These are phyloP conservation scores for Juncus inflexus DNA, from an alignment of 176 grass and related monocot species.

Conservation along the genomic window DNA sequence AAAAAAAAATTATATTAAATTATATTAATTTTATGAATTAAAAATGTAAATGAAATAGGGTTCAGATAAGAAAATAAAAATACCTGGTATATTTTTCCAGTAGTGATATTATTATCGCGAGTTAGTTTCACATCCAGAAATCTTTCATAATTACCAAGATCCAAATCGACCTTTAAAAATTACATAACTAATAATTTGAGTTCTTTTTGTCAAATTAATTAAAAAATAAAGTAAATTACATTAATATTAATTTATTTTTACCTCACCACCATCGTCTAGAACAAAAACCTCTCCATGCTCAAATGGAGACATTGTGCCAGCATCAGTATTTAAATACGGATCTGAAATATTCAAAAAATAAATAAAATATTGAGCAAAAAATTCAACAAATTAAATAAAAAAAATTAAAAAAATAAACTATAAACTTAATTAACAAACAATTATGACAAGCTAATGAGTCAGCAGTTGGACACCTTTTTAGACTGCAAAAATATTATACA, in stretches of 20 bases:
- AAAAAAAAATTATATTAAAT: not conserved
- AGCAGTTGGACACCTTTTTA: conserved; percentile 1
- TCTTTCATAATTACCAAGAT: conserved; percentile 97
- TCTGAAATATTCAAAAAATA: conserved; percentile 38
- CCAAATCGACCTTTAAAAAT: conserved; percentile 78
- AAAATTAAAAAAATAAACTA: too few species aligned
- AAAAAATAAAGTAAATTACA: not conserved
- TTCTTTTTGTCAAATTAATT: conserved; percentile 6
- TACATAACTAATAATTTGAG: conserved; percentile 1
- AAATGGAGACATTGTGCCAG: conserved; percentile 96
- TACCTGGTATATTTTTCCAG: conserved; percentile 97
- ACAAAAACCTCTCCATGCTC: conserved; percentile 99
- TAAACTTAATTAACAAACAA: too few species aligned
- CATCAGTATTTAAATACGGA: conserved; percentile 98
- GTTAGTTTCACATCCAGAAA: conserved; percentile 97
- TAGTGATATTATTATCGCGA: conserved; percentile 98
- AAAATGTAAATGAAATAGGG: too few species aligned
- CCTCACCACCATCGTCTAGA: conserved; percentile 96
- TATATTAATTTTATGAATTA: too few species aligned
- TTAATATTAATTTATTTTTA: conserved; percentile 29
- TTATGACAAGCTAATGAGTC: too few species aligned
- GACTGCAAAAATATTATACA: conserved; percentile 4
- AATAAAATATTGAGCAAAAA: conserved; percentile 13
- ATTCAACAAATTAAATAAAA: conserved; percentile 8
- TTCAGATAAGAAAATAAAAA: not conserved